Percentiles rank a stretch among this genome's conserved stretches.
phyloP scores from a whole-genome alignment of 345 rosid genomes.

The Hibiscus tridactylites region DNA sequence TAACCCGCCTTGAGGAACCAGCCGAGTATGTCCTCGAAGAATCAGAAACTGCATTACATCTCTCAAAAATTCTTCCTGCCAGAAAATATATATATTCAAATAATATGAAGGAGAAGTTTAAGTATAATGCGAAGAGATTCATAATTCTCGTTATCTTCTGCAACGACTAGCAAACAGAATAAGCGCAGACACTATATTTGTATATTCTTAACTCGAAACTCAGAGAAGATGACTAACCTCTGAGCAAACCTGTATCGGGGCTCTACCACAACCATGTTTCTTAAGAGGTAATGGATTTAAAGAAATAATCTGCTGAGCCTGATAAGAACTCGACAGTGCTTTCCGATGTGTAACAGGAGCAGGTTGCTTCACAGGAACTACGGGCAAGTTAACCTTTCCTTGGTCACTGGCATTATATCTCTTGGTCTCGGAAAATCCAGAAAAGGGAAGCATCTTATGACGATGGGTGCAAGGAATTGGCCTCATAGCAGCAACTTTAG shows the following conservation, averaged over 20 bases:
- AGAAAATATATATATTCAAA: neutral
- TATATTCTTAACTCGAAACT: conserved; percentile 1
- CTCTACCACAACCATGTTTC: conserved; percentile 97
- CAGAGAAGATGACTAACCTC: conserved; percentile 51
- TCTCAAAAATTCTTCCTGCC: conserved; percentile 92
- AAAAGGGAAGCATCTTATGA: conserved; percentile 75
- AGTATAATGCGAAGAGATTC: neutral
- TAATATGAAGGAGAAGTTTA: neutral
- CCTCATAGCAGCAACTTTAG: conserved; percentile 70
- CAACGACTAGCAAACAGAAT: neutral
- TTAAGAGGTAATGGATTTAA: conserved; percentile 88
- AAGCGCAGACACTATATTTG: neutral
- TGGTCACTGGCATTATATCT: conserved; percentile 61
- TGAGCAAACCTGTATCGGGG: conserved; percentile 85
- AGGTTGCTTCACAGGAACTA: conserved; percentile 57
- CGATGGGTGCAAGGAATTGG: conserved; percentile 80
- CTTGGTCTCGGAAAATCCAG: conserved; percentile 62
- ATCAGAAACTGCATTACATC: conserved; percentile 95
- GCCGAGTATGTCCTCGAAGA: conserved; percentile 91
- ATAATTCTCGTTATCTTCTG: neutral
- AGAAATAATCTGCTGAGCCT: conserved; percentile 85
- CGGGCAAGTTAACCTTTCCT: conserved; percentile 50
- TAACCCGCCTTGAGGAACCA: conserved; percentile 94
- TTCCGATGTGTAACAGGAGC: conserved; percentile 63
- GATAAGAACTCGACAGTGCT: conserved; percentile 69